Percentiles rank a stretch among this genome's conserved stretches.
These are phyloP conservation scores for Thermothielavioides terrestris DNA, from an alignment of 495 filamentous ascomycete genomes.

Conservation along the genomic window DNA sequence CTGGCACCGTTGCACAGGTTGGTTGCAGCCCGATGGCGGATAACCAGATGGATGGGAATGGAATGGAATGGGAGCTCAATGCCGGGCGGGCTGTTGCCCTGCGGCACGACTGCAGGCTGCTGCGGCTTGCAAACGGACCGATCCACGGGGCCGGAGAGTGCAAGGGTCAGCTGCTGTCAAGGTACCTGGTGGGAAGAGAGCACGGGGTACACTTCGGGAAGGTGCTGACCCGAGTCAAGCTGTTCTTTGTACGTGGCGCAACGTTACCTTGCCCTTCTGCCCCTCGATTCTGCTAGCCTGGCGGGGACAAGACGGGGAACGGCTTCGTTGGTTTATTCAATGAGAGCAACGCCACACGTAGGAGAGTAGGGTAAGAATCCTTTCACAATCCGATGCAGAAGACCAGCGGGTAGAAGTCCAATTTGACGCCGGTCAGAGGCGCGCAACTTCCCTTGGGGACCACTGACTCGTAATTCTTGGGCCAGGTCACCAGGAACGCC, in stretches of 20 bases:
- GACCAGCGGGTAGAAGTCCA: no score
- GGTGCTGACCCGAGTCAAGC: constrained; percentile 9
- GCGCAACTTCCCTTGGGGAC: background rate
- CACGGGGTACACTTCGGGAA: no score
- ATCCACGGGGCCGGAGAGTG: constrained; percentile 3
- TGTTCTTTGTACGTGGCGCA: constrained; percentile 13
- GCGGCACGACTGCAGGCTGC: background rate
- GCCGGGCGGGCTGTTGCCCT: background rate
- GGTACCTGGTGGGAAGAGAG: background rate
- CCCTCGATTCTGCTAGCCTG: background rate
- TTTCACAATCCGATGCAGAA: no score
- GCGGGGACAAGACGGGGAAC: no score
- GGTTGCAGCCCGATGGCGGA: constrained; percentile 3
- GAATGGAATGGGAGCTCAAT: background rate
- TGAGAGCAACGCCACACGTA: no score
- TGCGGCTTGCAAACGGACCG: background rate
- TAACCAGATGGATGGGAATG: background rate
- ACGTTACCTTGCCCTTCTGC: constrained; percentile 25
- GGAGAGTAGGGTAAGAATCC: no score
- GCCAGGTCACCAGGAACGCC: background rate
- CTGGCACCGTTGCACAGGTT: constrained; percentile 8
- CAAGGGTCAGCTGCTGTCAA: constrained; percentile 1
- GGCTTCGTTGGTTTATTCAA: no score
- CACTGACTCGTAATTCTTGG: no score
- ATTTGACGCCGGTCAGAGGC: background rate